Conservation (phyloP, 1,139 yeast genomes). For the Wickerhamomyces sp. region DNA sequence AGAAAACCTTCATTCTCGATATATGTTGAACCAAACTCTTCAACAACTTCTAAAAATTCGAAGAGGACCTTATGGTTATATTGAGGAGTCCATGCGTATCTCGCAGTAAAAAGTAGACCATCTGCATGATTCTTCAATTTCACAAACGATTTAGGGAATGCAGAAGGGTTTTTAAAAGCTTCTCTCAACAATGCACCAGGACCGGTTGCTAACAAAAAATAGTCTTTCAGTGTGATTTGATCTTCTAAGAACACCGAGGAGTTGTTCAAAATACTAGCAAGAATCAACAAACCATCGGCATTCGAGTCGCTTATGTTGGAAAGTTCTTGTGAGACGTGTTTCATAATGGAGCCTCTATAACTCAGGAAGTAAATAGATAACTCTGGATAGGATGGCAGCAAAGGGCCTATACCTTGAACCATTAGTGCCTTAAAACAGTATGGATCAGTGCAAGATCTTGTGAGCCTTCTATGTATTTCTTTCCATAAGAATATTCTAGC, state of each 20-base stretch:
- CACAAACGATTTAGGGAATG: conserved; percentile 3
- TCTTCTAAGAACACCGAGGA: conserved; percentile 10
- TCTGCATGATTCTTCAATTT: conserved; percentile 5
- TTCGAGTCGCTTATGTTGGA: conserved; percentile 13
- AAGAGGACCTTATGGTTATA: conserved; percentile 2
- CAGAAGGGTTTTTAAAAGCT: conserved; percentile 12
- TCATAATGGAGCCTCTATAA: conserved; percentile 15
- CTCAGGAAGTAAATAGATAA: conserved; percentile 7
- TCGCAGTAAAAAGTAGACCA: conserved; percentile 7
- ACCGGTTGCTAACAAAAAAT: conserved; percentile 16
- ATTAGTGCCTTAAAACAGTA: conserved; percentile 11
- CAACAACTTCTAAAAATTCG: conserved; percentile 2
- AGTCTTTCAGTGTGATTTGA: conserved; percentile 11
- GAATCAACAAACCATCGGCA: conserved; percentile 7
- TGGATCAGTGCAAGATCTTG: not conserved
- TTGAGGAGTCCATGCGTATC: conserved; percentile 6
- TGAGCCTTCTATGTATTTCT: conserved; percentile 6
- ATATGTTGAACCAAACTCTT: conserved; percentile 15
- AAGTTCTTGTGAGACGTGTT: conserved; percentile 7
- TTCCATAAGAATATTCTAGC: conserved; percentile 14
- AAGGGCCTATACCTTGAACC: conserved; percentile 10
- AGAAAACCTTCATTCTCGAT: conserved; percentile 8
- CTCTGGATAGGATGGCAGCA: conserved; percentile 7
- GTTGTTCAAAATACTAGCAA: conserved; percentile 9
- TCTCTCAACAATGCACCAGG: conserved; percentile 14